phyloP scores from a whole-genome alignment of 768 basidiomycete species.

The Tricholoma sp. region DNA sequence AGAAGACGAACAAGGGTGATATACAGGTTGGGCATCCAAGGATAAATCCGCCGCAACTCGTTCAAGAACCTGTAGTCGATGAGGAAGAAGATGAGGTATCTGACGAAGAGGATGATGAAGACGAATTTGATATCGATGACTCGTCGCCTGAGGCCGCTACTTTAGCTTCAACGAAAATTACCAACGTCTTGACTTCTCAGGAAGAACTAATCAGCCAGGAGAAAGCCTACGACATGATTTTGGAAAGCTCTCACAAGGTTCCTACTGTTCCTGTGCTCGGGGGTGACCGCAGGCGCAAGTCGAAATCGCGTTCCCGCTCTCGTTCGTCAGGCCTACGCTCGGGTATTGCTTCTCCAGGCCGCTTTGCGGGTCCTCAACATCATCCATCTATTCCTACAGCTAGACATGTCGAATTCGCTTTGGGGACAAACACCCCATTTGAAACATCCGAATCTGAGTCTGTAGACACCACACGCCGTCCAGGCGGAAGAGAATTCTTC shows the following conservation, averaged over 20 bases:
- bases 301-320: slow-evolving; percentile 40
- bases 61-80: slow-evolving; percentile 13
- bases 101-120: slow-evolving; percentile 49
- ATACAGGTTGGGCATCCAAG: slow-evolving; percentile 9
- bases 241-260: slow-evolving; percentile 22
- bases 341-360: slow-evolving; percentile 61
- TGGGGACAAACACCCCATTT: slow-evolving; percentile 17
- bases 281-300: slow-evolving; percentile 28
- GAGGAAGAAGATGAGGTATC: slow-evolving; percentile 43
- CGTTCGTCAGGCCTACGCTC: slow-evolving; percentile 37
- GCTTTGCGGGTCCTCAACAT: slow-evolving; percentile 49
- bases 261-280: slow-evolving; percentile 27
- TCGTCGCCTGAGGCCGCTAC: slow-evolving; percentile 52
- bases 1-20: slow-evolving; percentile 18
- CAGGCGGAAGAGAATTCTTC: slow-evolving; percentile 29
- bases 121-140: slow-evolving; percentile 90
- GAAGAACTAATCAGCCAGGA: slow-evolving; percentile 16
- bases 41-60: slow-evolving; percentile 9
- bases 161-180: slow-evolving; percentile 1
- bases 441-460: slow-evolving; percentile 6
- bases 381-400: slow-evolving; percentile 41
- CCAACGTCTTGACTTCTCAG: slow-evolving; percentile 6
- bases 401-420: slow-evolving; percentile 48
- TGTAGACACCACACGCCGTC: slow-evolving; percentile 25
- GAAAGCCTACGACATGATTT: slow-evolving; percentile 23